These are phyloP conservation scores for Xylaria scruposa DNA, from an alignment of 495 filamentous ascomycete species.

Conservation along the genomic window DNA sequence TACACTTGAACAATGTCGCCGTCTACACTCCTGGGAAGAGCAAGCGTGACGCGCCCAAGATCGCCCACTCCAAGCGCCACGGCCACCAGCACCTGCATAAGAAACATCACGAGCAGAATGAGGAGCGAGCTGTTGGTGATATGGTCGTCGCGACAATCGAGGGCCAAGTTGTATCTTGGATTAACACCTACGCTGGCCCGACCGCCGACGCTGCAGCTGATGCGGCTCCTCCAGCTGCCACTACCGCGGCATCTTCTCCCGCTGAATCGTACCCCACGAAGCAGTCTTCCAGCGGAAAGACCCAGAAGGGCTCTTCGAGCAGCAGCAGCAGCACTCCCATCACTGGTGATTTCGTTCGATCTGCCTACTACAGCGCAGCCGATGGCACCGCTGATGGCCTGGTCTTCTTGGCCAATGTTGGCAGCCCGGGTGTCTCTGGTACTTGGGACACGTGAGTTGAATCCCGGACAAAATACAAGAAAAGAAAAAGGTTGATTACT, in stretches of 20 bases:
- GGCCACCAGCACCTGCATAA: constrained; percentile 44
- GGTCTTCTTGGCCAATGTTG: constrained; percentile 70
- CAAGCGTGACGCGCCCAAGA: constrained; percentile 37
- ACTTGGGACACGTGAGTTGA: constrained; percentile 60
- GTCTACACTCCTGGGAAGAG: constrained; percentile 59
- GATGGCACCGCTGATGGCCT: constrained; percentile 59
- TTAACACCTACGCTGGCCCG: constrained; percentile 63
- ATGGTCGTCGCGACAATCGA: constrained; percentile 67
- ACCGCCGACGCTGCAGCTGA: constrained; percentile 26
- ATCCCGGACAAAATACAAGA: neutral
- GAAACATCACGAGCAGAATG: constrained; percentile 38
- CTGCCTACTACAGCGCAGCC: constrained; percentile 64
- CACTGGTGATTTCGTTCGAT: constrained; percentile 41
- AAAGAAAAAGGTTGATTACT: constrained; percentile 15
- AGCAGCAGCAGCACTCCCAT: constrained; percentile 29
- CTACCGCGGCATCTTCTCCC: constrained; percentile 14
- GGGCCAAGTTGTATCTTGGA: constrained; percentile 66
- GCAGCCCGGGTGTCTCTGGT: constrained; percentile 62
- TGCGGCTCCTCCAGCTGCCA: constrained; percentile 18
- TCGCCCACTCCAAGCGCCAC: constrained; percentile 44
- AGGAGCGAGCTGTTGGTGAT: constrained; percentile 32
- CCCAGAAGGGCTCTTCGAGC: constrained; percentile 19
- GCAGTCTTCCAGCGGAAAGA: neutral
- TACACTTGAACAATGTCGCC: constrained; percentile 66
- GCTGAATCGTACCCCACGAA: constrained; percentile 4